phyloP scores from a whole-genome alignment of 2,329 filamentous ascomycete species.

The Epichloe coenophiala region DNA sequence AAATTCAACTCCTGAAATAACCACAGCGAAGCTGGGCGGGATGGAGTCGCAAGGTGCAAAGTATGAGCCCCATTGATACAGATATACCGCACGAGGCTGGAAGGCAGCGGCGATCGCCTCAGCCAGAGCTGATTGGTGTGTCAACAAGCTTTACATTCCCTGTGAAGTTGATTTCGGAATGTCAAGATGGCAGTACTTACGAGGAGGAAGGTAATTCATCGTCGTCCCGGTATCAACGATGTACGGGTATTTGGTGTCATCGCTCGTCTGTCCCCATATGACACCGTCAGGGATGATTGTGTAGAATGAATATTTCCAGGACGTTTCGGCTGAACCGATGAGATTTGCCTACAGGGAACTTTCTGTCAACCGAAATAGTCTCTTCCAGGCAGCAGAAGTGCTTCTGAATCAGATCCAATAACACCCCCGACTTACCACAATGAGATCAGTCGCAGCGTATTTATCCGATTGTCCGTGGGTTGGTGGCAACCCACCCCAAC shows the following conservation, averaged over 20 bases:
- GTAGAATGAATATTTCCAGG: slow-evolving; percentile 37
- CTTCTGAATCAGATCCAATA: neutral
- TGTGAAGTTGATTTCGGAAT: neutral
- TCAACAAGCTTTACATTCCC: neutral
- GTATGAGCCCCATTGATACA: slow-evolving; percentile 33
- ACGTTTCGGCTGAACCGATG: slow-evolving; percentile 21
- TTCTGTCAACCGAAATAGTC: neutral
- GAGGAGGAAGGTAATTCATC: slow-evolving; percentile 34
- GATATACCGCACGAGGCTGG: slow-evolving; percentile 31
- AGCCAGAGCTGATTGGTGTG: slow-evolving; percentile 25
- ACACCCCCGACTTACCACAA: slow-evolving; percentile 25
- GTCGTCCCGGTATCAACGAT: slow-evolving; percentile 41
- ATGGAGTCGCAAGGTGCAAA: slow-evolving; percentile 35
- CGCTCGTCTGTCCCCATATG: slow-evolving; percentile 27
- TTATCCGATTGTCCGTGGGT: slow-evolving; percentile 17
- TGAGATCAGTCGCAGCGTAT: slow-evolving; percentile 25
- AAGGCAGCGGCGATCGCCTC: slow-evolving; percentile 34
- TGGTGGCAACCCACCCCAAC: slow-evolving; percentile 33
- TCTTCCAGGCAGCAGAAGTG: neutral
- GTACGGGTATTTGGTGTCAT: slow-evolving; percentile 31
- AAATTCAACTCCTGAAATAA: slow-evolving; percentile 30
- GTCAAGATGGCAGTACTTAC: slow-evolving; percentile 18
- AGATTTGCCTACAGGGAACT: slow-evolving; percentile 28
- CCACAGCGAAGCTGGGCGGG: slow-evolving; percentile 30
- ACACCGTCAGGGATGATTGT: slow-evolving; percentile 37